Percentiles rank a stretch among this genome's conserved stretches.
Evolutionary conservation across 768 basidiomycete genomes (phyloP).

Genomic region (Saitozyma podzolica): DNA sequence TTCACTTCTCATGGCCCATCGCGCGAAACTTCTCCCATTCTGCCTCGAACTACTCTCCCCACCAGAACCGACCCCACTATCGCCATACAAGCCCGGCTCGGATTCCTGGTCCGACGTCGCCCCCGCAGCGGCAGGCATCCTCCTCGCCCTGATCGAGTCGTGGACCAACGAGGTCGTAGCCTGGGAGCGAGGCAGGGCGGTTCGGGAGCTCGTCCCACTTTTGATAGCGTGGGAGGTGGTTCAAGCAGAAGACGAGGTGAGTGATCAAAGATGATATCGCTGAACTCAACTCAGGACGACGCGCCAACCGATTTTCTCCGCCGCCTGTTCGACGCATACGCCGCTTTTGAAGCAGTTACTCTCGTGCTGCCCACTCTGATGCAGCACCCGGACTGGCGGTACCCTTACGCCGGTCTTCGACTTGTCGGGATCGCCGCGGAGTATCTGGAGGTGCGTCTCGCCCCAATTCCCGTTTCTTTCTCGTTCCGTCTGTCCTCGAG

Average conservation of each 20-base stretch:
- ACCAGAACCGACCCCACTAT: conserved; percentile 20
- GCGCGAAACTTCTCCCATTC: conserved; percentile 21
- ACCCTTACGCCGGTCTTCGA: conserved; percentile 77
- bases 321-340: conserved; percentile 2
- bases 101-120: conserved; percentile 72
- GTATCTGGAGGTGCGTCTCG: conserved; percentile 12
- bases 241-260: background rate
- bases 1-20: conserved; percentile 23
- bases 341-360: conserved; percentile 52
- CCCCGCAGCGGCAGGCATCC: conserved; percentile 74
- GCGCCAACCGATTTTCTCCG: conserved; percentile 3
- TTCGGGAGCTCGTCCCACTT: conserved; percentile 43
- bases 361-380: conserved; percentile 58
- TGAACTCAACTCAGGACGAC: background rate
- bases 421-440: conserved; percentile 67
- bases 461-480: background rate
- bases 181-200: conserved; percentile 63
- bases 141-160: conserved; percentile 77
- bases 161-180: conserved; percentile 75
- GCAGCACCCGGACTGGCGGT: conserved; percentile 77
- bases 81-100: conserved; percentile 40
- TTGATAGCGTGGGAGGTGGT: conserved; percentile 36
- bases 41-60: conserved; percentile 28
- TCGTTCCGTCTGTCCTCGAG: background rate
- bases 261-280: background rate